These are phyloP conservation scores for Capsicum pubescens DNA, from an alignment of 257 asterid species.

Conservation along the genomic window DNA sequence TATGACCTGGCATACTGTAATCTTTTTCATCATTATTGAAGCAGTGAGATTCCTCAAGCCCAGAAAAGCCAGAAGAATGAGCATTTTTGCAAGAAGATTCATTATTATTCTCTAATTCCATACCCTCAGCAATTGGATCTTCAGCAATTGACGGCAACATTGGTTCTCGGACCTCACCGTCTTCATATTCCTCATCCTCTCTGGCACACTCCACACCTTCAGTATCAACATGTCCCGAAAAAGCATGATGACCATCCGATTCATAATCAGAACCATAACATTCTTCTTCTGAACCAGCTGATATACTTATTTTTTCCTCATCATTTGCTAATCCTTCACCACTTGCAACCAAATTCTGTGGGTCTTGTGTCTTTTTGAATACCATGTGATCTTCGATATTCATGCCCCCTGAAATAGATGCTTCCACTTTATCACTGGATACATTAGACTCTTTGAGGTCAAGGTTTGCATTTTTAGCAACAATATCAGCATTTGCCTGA, in stretches of 20 bases:
- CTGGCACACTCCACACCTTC: slow-evolving; percentile 38
- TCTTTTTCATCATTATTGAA: slow-evolving; percentile 40
- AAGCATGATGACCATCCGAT: slow-evolving; percentile 53
- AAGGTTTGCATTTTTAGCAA: slow-evolving; percentile 37
- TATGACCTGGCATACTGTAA: slow-evolving; percentile 36
- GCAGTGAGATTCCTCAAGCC: slow-evolving; percentile 32
- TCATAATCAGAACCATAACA: slow-evolving; percentile 60
- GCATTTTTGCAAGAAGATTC: slow-evolving; percentile 37
- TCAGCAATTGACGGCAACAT: slow-evolving; percentile 40
- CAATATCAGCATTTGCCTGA: slow-evolving; percentile 38
- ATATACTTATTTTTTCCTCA: slow-evolving; percentile 52
- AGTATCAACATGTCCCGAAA: slow-evolving; percentile 31
- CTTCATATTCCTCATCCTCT: slow-evolving; percentile 86
- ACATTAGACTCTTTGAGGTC: slow-evolving; percentile 39
- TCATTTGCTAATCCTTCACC: slow-evolving; percentile 51
- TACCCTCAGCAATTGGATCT: slow-evolving; percentile 40
- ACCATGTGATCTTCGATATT: slow-evolving; percentile 37
- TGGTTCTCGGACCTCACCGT: slow-evolving; percentile 85
- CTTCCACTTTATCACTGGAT: slow-evolving; percentile 34
- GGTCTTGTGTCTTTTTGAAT: slow-evolving; percentile 39
- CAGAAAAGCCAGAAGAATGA: slow-evolving; percentile 41
- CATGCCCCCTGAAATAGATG: slow-evolving; percentile 32
- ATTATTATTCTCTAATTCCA: slow-evolving; percentile 35
- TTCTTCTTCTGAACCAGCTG: slow-evolving; percentile 59
- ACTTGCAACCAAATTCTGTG: slow-evolving; percentile 39